These are phyloP conservation scores for Colletotrichum coccodes DNA, from an alignment of 2,329 filamentous ascomycete species.

Conservation along the genomic window DNA sequence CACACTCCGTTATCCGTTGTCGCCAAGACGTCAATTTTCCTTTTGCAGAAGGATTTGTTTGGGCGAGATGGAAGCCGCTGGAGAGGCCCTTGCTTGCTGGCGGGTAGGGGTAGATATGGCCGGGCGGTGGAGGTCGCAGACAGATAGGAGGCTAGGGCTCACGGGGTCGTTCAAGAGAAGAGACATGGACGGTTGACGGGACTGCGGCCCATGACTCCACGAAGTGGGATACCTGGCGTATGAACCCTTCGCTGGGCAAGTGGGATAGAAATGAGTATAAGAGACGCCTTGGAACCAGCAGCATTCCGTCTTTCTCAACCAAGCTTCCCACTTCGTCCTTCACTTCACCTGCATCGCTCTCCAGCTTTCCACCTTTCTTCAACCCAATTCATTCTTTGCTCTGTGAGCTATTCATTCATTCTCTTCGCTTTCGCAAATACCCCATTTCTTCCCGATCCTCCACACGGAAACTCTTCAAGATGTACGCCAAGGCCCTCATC, in stretches of 20 bases:
- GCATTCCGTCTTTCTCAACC: neutral
- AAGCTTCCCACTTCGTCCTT: slow-evolving; percentile 25
- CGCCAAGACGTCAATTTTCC: slow-evolving; percentile 13
- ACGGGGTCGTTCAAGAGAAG: neutral
- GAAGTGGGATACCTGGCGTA: neutral
- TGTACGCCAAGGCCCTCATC: slow-evolving; percentile 35
- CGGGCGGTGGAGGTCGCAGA: neutral
- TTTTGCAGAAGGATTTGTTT: slow-evolving; percentile 23
- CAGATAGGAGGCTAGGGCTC: too few species aligned
- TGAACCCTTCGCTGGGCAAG: neutral
- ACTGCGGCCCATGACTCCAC: slow-evolving; percentile 19
- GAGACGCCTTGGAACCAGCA: slow-evolving; percentile 2
- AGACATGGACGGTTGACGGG: slow-evolving; percentile 4
- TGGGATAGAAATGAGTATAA: slow-evolving; percentile 14
- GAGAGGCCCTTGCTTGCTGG: neutral
- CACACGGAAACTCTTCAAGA: slow-evolving; percentile 3
- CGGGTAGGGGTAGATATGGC: neutral
- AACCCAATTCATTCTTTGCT: slow-evolving; percentile 26
- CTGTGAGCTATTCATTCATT: slow-evolving; percentile 30
- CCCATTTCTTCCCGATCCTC: neutral
- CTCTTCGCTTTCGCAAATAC: slow-evolving; percentile 2
- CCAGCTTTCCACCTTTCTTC: slow-evolving; percentile 16
- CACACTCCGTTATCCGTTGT: neutral
- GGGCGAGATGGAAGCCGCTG: neutral
- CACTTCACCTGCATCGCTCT: slow-evolving; percentile 25